Evolutionary conservation across 192 early-diverging fungal genomes (phyloP), one percentile per base, ranked within the genome.

Genomic region (Gigaspora rosea): DNA sequence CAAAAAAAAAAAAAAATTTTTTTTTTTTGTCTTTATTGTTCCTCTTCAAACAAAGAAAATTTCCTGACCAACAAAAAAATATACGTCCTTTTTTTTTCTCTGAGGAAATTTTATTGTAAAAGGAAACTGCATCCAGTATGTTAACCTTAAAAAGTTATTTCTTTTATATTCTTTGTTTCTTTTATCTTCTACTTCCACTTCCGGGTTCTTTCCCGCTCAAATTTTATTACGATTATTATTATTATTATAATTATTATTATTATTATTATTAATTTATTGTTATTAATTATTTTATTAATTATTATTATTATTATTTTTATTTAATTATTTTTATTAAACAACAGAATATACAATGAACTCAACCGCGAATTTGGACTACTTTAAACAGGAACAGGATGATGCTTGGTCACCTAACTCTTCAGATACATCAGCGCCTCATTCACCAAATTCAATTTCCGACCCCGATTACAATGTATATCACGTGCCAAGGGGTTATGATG

Each of bases 331-430:
- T 41, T 5, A 41, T 41, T 41, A 41, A 41, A 41, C 36, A n/a
- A n/a, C 36, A 41, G 57, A 22, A 72, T n/a, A 54, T 33, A 73
- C 32, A 59, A 72, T 73, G 71, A 73, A 20, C 51, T 35, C 73
- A 48, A 74, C 32, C 16, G 16, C 4, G 4, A 57, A 59, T 36
- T 36, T 32, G 35, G 58, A 57, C 15, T 46, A 57, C 36, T 32
- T 48, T 35, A 75, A 75, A 64, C 74, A 75, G 51, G 74, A 75
- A 75, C n/a, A 74, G 20, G 58, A 63, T 20, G 74, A 51, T 48
- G 4, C 61, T 35, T 62, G 58, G 59, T 54, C 58, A 3, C 13
- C 48, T 5, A 46, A 59, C n/a, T 75, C 74, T 4, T 20, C 74
- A 52, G 74, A 75, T 6, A 51, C 58, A 59, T 65, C 74, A 13